Evolutionary conservation across 2,329 filamentous ascomycete genomes (phyloP).

Genomic region (Penicillium sp.): DNA sequence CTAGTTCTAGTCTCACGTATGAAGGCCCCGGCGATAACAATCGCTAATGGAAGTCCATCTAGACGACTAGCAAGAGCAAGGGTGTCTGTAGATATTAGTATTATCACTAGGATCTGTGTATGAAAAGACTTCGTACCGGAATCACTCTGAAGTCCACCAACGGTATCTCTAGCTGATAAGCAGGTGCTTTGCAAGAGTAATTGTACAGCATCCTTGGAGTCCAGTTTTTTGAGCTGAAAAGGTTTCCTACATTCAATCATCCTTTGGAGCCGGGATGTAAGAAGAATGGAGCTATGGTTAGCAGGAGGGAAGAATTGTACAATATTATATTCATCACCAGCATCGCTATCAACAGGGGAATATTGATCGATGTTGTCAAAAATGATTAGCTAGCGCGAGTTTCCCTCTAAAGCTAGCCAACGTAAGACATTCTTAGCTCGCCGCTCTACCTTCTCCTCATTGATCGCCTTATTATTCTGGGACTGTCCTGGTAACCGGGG

Average conservation of each 20-base stretch:
- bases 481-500: constrained; percentile 19
- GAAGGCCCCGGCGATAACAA: constrained; percentile 53
- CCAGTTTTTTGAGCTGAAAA: constrained; percentile 42
- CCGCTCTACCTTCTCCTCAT: constrained; percentile 23
- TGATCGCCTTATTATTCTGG: not conserved
- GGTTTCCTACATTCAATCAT: constrained; percentile 38
- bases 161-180: constrained; percentile 4
- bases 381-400: constrained; percentile 34
- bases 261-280: constrained; percentile 44
- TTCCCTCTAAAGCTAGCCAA: constrained; percentile 21
- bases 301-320: constrained; percentile 33
- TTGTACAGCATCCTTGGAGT: constrained; percentile 12
- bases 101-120: not conserved
- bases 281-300: constrained; percentile 48
- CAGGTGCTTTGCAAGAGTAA: constrained; percentile 23
- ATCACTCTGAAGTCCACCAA: constrained; percentile 4
- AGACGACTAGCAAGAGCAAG: constrained; percentile 40
- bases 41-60: constrained; percentile 52
- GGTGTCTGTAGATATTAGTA: constrained; percentile 29
- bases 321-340: constrained; percentile 34
- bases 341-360: constrained; percentile 6
- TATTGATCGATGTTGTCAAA: constrained; percentile 37
- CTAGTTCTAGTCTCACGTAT: constrained; percentile 44
- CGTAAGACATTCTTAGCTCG: constrained; percentile 18
- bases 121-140: constrained; percentile 12